Evolutionary conservation across 2,329 filamentous ascomycete species (phyloP).

Genomic region (Aureobasidium vineae): DNA sequence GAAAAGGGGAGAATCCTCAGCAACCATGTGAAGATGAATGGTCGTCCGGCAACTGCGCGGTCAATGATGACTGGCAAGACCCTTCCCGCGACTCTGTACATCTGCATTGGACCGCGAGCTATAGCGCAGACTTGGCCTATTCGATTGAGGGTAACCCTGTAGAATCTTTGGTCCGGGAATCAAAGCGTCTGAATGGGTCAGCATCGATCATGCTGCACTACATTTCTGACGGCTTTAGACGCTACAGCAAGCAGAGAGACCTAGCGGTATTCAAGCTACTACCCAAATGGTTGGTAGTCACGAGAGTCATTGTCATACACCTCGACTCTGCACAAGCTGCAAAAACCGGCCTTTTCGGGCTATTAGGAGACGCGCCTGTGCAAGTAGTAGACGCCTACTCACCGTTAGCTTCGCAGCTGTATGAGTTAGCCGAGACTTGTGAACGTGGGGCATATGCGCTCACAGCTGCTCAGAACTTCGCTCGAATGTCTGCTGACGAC

Average conservation of each 20-base stretch:
- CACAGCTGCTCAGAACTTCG: constrained; percentile 10
- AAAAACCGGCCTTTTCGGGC: constrained; percentile 25
- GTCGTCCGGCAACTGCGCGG: too few species aligned
- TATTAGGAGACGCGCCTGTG: constrained; percentile 27
- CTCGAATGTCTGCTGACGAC: constrained; percentile 11
- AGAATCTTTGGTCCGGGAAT: not conserved
- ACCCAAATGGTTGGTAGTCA: constrained; percentile 27
- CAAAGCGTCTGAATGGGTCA: constrained; percentile 14
- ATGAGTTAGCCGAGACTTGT: constrained; percentile 7
- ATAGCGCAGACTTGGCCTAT: too few species aligned
- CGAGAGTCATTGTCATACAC: constrained; percentile 27
- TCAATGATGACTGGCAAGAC: not conserved
- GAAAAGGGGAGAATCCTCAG: not conserved
- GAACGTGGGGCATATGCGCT: not conserved
- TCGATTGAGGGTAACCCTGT: not conserved
- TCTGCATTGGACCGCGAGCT: not conserved
- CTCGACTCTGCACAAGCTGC: constrained; percentile 13
- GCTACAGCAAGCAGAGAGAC: not conserved
- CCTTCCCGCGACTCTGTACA: constrained; percentile 2
- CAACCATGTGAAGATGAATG: not conserved
- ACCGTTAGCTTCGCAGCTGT: constrained; percentile 10
- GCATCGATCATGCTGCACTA: constrained; percentile 16
- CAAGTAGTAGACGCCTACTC: constrained; percentile 26
- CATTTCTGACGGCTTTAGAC: not conserved
- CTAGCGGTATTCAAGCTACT: constrained; percentile 20